These are phyloP conservation scores for Xylaria sp. DNA, from an alignment of 495 filamentous ascomycete species.

Conservation along the genomic window DNA sequence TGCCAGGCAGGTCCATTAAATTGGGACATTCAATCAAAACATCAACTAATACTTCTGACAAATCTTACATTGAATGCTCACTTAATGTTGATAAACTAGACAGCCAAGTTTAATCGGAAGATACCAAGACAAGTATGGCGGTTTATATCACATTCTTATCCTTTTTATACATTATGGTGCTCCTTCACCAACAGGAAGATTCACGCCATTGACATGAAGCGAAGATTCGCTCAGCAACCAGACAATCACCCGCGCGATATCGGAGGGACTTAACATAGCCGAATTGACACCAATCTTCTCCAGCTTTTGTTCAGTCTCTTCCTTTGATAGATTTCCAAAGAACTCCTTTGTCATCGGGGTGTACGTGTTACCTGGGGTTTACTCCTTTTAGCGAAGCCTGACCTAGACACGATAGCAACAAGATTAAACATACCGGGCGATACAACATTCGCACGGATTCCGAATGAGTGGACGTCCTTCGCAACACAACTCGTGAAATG, in stretches of 20 bases:
- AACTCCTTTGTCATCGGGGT: constrained; percentile 3
- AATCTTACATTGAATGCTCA: no score
- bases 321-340: constrained; percentile 4
- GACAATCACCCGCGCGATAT: background rate
- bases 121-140: background rate
- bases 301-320: background rate
- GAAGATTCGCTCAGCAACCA: constrained; percentile 7
- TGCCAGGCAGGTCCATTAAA: background rate
- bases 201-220: constrained; percentile 5
- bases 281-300: background rate
- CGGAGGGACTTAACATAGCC: background rate
- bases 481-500: background rate
- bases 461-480: background rate
- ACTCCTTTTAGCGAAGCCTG: background rate
- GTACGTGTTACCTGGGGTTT: background rate
- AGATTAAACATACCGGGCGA: background rate
- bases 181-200: constrained; percentile 1
- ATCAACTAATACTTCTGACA: no score
- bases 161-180: background rate
- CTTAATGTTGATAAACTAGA: no score
- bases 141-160: background rate
- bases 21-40: background rate
- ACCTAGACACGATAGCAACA: background rate
- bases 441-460: constrained; percentile 3
- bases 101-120: no score